Evolutionary conservation across 2,329 filamentous ascomycete genomes (phyloP), one percentile per base, ranked within the genome.

Genomic region (Beauveria medogensis): DNA sequence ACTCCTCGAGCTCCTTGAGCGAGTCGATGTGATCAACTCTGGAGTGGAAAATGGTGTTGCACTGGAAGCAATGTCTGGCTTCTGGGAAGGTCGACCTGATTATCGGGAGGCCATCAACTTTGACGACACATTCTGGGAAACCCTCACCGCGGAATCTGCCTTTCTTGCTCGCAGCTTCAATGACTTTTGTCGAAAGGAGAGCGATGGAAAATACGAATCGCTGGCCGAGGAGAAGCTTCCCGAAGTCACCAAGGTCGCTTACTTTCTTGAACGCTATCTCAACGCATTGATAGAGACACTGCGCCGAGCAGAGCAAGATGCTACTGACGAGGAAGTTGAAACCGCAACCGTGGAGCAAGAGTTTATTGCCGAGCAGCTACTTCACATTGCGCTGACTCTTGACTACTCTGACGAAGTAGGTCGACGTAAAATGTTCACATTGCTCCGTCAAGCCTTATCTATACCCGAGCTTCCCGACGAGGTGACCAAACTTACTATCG

Each of bases 401-500:
- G 94, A 99, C 74, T 99, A 97, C 74, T 92, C 91, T n/a, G 94
- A 99, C 70, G 94, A 97, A 73, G 90, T 96, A 64, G 94, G 94
- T 55, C 85, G 94, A 65, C 83, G 93, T 62, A 96, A 96, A 77
- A 97, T 99, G 92, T 97, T 96, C 72, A 86, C 90, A 20, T 82
- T 97, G 40, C 83, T 97, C 63, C 85, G 94, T 60, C 91, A 96
- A 71, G 88, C 89, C 2, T 78, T 99, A 18, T 92, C 92, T 0
- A 87, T 92, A 57, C 85, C 92, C 3, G 90, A 95, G 67, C 80
- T 99, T 2, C 92, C 94, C 0, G 93, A 99, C 68, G 91, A 96
- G 70, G 88, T 91, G 51, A 97, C 94, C 1, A 93, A 92, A 70
- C 86, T 99, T 56, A 87, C 88, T 0, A 84, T 96, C 24, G 88